Conservation (phyloP, 305 asterid species). For the Plantago lanceolata region DNA sequence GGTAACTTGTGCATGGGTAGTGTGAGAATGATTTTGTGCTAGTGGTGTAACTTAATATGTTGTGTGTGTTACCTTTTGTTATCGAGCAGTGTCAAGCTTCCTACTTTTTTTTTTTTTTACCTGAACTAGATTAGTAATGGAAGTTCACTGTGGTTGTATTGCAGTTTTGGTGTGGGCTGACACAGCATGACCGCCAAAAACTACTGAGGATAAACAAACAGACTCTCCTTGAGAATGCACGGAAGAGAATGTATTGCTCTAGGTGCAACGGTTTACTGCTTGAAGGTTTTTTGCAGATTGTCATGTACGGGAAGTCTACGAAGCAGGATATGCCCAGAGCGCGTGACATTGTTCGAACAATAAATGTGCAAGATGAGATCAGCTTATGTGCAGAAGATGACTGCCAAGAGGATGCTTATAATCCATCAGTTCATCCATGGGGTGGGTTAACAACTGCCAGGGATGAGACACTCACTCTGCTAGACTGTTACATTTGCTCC, state of each 20-base stretch:
- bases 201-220: slow-evolving; percentile 89
- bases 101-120: no score
- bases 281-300: slow-evolving; percentile 88
- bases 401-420: slow-evolving; percentile 65
- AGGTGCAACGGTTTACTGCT: slow-evolving; percentile 96
- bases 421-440: slow-evolving; percentile 96
- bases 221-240: slow-evolving; percentile 87
- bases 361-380: slow-evolving; percentile 38
- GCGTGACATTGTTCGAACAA: slow-evolving; percentile 32
- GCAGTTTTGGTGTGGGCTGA: slow-evolving; percentile 94
- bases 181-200: slow-evolving; percentile 72
- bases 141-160: slow-evolving; percentile 25
- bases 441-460: slow-evolving; percentile 84
- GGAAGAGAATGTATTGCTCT: slow-evolving; percentile 97
- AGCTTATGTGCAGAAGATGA: slow-evolving; percentile 39
- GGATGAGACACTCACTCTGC: slow-evolving; percentile 83
- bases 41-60: not conserved
- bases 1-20: not conserved
- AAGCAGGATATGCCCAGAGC: slow-evolving; percentile 57
- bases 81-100: not conserved
- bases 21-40: not conserved
- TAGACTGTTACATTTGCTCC: slow-evolving; percentile 71
- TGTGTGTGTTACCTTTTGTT: not conserved
- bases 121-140: slow-evolving; percentile 18
- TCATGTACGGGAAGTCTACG: slow-evolving; percentile 83